Evolutionary conservation across 1,139 yeast genomes (phyloP).

Genomic region (Arxiozyma bovina): DNA sequence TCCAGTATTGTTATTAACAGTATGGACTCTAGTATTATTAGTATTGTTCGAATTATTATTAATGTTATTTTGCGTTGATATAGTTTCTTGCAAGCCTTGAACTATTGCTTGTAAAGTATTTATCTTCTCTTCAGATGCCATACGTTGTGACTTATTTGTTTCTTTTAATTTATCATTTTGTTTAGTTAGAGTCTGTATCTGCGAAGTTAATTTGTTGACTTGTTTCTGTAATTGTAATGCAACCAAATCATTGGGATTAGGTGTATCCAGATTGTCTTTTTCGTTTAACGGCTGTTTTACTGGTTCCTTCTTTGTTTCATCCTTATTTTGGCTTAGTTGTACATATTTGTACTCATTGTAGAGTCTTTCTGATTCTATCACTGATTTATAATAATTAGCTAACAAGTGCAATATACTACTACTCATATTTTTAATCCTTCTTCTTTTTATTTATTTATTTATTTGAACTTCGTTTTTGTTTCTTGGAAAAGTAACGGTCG

Average conservation of each 20-base stretch:
- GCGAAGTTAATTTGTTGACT: slow-evolving; percentile 28
- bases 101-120: slow-evolving; percentile 30
- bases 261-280: not conserved
- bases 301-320: not conserved
- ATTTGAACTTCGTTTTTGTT: no score
- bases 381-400: slow-evolving; percentile 23
- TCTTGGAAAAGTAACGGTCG: no score
- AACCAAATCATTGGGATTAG: slow-evolving; percentile 12
- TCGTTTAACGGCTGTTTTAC: not conserved
- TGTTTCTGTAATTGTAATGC: slow-evolving; percentile 29
- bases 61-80: not conserved
- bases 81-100: slow-evolving; percentile 17
- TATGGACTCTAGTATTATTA: no score
- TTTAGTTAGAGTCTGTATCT: slow-evolving; percentile 23
- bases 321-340: not conserved
- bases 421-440: slow-evolving; percentile 12
- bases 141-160: slow-evolving; percentile 28
- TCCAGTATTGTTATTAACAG: not conserved
- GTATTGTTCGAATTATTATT: not conserved
- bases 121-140: slow-evolving; percentile 32
- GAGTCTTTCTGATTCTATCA: slow-evolving; percentile 6
- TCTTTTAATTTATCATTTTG: slow-evolving; percentile 28
- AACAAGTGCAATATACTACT: slow-evolving; percentile 20
- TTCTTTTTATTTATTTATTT: no score
- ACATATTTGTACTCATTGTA: not conserved